Percentiles rank a stretch among this genome's conserved stretches.
These are phyloP conservation scores for Croton laevigatus DNA, from an alignment of 441 rosid species.

Conservation along the genomic window DNA sequence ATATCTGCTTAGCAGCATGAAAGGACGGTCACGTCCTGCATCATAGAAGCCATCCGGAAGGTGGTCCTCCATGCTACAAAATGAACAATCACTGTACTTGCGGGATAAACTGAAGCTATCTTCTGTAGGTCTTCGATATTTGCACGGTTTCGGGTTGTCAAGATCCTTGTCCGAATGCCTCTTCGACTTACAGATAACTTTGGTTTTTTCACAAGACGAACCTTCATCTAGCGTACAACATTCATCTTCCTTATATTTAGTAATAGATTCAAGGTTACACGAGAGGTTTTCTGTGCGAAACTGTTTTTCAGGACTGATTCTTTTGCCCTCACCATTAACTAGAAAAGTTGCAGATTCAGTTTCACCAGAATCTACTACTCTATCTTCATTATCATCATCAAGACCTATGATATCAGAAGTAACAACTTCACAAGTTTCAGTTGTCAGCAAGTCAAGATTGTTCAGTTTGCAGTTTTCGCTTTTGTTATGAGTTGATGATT, in stretches of 20 bases:
- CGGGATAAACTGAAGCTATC: slow-evolving; percentile 43
- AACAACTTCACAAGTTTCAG: slow-evolving; percentile 31
- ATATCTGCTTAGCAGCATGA: slow-evolving; percentile 60
- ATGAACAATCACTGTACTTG: slow-evolving; percentile 67
- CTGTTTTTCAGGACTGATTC: slow-evolving; percentile 33
- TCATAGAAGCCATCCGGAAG: slow-evolving; percentile 97
- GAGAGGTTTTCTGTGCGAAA: slow-evolving; percentile 29
- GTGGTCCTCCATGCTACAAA: slow-evolving; percentile 69
- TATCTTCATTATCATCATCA: slow-evolving; percentile 37
- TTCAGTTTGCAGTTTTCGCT: slow-evolving; percentile 31
- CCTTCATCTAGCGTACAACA: slow-evolving; percentile 40
- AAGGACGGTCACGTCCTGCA: slow-evolving; percentile 95
- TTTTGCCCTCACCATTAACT: slow-evolving; percentile 41
- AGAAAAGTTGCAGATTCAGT: slow-evolving; percentile 35
- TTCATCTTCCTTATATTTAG: slow-evolving; percentile 32
- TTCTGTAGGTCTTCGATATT: slow-evolving; percentile 51
- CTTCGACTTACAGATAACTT: slow-evolving; percentile 48
- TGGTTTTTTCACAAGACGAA: slow-evolving; percentile 41
- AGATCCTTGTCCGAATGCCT: slow-evolving; percentile 69
- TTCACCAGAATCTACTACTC: slow-evolving; percentile 33
- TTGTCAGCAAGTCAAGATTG: slow-evolving; percentile 24
- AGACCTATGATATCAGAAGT: slow-evolving; percentile 35
- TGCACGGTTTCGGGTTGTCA: slow-evolving; percentile 91
- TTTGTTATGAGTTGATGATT: slow-evolving; percentile 34
- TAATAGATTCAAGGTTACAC: slow-evolving; percentile 25